Percentiles rank a stretch among this genome's conserved stretches.
Evolutionary conservation across 805 yeast species (phyloP).

Genomic region (Candida yuanshanica): DNA sequence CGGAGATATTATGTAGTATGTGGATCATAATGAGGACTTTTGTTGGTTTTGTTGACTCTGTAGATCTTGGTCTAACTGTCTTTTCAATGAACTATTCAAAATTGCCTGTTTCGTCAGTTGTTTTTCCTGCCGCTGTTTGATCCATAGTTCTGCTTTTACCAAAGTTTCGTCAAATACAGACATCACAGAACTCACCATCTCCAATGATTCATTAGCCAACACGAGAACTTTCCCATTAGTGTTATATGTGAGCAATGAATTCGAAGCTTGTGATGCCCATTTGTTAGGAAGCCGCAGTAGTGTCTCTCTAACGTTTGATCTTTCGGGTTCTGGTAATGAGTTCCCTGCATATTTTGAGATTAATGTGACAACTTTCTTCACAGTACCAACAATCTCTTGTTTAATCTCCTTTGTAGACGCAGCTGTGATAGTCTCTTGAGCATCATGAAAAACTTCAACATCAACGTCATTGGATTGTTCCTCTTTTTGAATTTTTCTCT

Average conservation of each 20-base stretch:
- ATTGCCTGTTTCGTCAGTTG: slow-evolving; percentile 27
- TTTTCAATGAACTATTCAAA: slow-evolving; percentile 15
- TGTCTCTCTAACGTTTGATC: slow-evolving; percentile 74
- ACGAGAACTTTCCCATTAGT: slow-evolving; percentile 69
- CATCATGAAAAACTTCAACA: slow-evolving; percentile 30
- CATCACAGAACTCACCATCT: slow-evolving; percentile 75
- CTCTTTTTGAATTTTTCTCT: slow-evolving; percentile 1
- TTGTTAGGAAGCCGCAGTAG: slow-evolving; percentile 69
- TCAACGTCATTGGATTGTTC: slow-evolving; percentile 13
- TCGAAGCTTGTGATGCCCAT: slow-evolving; percentile 45
- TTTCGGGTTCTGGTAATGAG: slow-evolving; percentile 70
- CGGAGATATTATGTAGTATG: neutral
- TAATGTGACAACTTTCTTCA: slow-evolving; percentile 79
- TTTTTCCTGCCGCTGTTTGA: slow-evolving; percentile 39
- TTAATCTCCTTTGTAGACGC: slow-evolving; percentile 40
- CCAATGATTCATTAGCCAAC: slow-evolving; percentile 84
- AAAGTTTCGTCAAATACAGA: slow-evolving; percentile 81
- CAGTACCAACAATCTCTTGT: slow-evolving; percentile 81
- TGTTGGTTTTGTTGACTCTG: neutral
- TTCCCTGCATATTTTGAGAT: slow-evolving; percentile 81
- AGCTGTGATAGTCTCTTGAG: slow-evolving; percentile 21
- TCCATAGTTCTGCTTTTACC: slow-evolving; percentile 84
- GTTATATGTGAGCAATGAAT: slow-evolving; percentile 18
- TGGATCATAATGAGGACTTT: neutral
- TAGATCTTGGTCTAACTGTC: slow-evolving; percentile 5